Evolutionary conservation across 192 early-diverging fungal species (phyloP).

Genomic region (Helicostylum pulchrum): DNA sequence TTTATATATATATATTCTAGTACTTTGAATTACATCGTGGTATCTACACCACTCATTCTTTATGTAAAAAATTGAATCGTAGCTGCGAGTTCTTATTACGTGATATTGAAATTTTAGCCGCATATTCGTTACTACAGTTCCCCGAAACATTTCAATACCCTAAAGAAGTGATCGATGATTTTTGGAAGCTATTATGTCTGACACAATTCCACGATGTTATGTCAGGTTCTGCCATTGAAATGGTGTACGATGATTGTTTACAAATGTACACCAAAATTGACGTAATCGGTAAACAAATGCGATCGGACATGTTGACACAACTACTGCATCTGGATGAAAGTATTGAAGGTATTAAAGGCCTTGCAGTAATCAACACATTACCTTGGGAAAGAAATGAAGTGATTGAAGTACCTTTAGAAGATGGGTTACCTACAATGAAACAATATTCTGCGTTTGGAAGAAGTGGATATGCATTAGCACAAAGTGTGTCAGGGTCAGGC

Average conservation of each 20-base stretch:
- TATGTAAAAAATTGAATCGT: slow-evolving; percentile 84
- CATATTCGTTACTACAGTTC: slow-evolving; percentile 38
- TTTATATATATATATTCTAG: slow-evolving; percentile 28
- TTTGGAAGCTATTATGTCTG: slow-evolving; percentile 90
- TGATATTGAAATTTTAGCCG: slow-evolving; percentile 76
- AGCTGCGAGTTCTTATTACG: slow-evolving; percentile 79
- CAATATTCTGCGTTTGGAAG: slow-evolving; percentile 44
- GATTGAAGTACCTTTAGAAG: slow-evolving; percentile 53
- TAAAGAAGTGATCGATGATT: slow-evolving; percentile 64
- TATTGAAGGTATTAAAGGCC: slow-evolving; percentile 12
- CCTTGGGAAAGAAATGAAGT: slow-evolving; percentile 70
- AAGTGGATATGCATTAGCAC: slow-evolving; percentile 45
- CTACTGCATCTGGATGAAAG: slow-evolving; percentile 41
- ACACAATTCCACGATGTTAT: slow-evolving; percentile 99
- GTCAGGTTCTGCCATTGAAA: slow-evolving; percentile 86
- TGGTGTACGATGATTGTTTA: slow-evolving; percentile 83
- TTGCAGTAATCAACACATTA: slow-evolving; percentile 64
- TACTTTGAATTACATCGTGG: slow-evolving; percentile 99
- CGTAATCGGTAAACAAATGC: slow-evolving; percentile 33
- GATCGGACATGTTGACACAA: slow-evolving; percentile 40
- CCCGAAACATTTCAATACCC: slow-evolving; percentile 53
- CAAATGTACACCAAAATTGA: slow-evolving; percentile 43
- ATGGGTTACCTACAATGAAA: slow-evolving; percentile 35
- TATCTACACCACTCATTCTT: slow-evolving; percentile 92
- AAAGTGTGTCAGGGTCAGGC: slow-evolving; percentile 5